A percentile compares a stretch with the other conserved stretches of the same genome.
phyloP scores from a whole-genome alignment of 768 basidiomycete genomes.

The Rhizopogon sp. region DNA sequence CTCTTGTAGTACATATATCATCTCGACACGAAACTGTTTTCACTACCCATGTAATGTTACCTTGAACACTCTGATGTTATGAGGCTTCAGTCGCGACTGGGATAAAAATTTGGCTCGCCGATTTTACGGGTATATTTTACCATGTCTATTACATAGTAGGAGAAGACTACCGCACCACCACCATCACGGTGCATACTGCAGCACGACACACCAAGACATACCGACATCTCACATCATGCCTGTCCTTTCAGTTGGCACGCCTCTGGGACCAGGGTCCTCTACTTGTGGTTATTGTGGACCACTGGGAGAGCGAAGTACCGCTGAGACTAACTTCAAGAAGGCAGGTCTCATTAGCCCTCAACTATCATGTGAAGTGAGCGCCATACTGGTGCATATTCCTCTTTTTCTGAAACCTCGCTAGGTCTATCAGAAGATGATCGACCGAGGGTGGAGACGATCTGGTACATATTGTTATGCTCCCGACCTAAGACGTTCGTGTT shows the following conservation, averaged over 20 bases:
- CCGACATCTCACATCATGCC: slow-evolving; percentile 12
- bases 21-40: background rate
- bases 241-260: slow-evolving; percentile 21
- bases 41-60: background rate
- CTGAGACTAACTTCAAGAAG: slow-evolving; percentile 38
- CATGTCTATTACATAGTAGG: too few relatives aligned
- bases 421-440: slow-evolving; percentile 80
- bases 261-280: slow-evolving; percentile 24
- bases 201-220: background rate
- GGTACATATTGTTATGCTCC: slow-evolving; percentile 88
- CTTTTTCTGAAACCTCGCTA: slow-evolving; percentile 20
- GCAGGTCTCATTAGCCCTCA: slow-evolving; percentile 46
- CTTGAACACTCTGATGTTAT: background rate
- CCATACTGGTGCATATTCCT: background rate
- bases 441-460: slow-evolving; percentile 81
- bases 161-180: too few relatives aligned
- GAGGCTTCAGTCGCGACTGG: background rate
- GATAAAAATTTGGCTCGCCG: too few relatives aligned
- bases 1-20: background rate
- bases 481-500: slow-evolving; percentile 76
- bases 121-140: too few relatives aligned
- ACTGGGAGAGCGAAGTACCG: slow-evolving; percentile 40
- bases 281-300: slow-evolving; percentile 69
- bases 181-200: too few relatives aligned
- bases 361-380: slow-evolving; percentile 48